Evolutionary conservation across 2,329 filamentous ascomycete genomes (phyloP), one percentile per base, ranked within the genome.

Genomic region (Emydomyces testavorans): DNA sequence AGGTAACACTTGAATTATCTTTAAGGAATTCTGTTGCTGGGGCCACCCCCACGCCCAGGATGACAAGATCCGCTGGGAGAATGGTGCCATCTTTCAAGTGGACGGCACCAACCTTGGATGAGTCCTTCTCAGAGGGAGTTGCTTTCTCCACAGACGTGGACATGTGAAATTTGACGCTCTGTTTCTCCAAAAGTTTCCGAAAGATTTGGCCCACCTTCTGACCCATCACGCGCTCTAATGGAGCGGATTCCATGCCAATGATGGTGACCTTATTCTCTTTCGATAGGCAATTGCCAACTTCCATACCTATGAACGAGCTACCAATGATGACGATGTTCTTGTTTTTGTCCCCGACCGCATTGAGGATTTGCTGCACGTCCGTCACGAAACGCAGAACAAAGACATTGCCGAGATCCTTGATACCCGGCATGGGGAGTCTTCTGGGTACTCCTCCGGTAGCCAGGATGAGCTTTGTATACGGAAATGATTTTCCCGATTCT

Each of bases 301-400:
- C 92, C 85, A 98, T 93, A 34, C 92, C 92, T 60, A 98, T 98
- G 66, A 98, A 98, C 0, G 87, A 94, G 50, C 84, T 90, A 34
- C 92, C 92, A 46, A 98, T 74, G 11, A 98, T 75, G 39, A 94
- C 87, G 55, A 98, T 80, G 66, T 94, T 95, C 75, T 94, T 95
- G 61, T 85, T 83, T 36, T 85, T 78, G 24, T 77, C 70, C 5
- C 87, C 87, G 39, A 94, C 84, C 5, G 87, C 86, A 1, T 72
- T 74, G 21, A 87, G 74, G 55, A 98, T 95, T 50, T 74, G 75
- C 62, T 89, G 79, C 0, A 82, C 78, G 60, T 96, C 82, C 35
- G 81, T 75, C n/a, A 93, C 72, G 8, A 73, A 81, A 46, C 92
- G 79, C 8, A 98, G 75, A 1, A 83, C 76, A 67, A 95, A 96